phyloP scores from a whole-genome alignment of 2,329 filamentous ascomycete genomes.

The Epichloe typhina region DNA sequence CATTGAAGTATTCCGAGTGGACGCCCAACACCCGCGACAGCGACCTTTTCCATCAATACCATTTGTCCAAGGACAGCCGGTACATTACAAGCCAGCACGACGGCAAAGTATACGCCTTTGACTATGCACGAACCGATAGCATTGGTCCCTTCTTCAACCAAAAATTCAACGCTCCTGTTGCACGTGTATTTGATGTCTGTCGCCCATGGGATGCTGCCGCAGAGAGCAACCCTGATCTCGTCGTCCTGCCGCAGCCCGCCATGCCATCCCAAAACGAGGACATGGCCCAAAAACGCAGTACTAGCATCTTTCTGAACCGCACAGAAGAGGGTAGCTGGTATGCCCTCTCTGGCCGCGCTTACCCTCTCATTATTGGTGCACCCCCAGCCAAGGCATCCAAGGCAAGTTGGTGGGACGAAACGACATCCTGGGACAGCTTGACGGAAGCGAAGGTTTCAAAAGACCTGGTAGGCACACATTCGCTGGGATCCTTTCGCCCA shows the following conservation, averaged over 20 bases:
- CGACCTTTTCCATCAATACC: constrained; percentile 77
- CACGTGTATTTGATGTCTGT: constrained; percentile 78
- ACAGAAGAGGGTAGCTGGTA: constrained; percentile 87
- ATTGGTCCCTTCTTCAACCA: constrained; percentile 50
- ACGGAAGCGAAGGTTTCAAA: constrained; percentile 38
- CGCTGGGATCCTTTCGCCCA: constrained; percentile 26
- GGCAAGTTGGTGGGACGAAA: constrained; percentile 34
- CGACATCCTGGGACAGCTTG: constrained; percentile 25
- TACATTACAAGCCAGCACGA: constrained; percentile 84
- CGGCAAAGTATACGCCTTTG: constrained; percentile 70
- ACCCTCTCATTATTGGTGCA: constrained; percentile 70
- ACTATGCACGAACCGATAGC: constrained; percentile 43
- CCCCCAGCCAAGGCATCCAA: constrained; percentile 32
- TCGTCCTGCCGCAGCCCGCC: constrained; percentile 75
- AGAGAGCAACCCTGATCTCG: constrained; percentile 60
- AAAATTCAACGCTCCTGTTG: constrained; percentile 64
- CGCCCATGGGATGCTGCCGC: constrained; percentile 51
- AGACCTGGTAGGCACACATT: constrained; percentile 60
- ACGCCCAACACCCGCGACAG: constrained; percentile 80
- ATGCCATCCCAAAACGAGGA: constrained; percentile 43
- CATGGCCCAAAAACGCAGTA: constrained; percentile 38
- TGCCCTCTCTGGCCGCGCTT: constrained; percentile 74
- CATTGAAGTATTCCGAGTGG: constrained; percentile 90
- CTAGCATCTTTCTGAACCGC: constrained; percentile 72
- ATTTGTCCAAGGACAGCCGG: constrained; percentile 65